Evolutionary conservation across 2,329 filamentous ascomycete genomes (phyloP).

Genomic region (Paradendryphiella salina): DNA sequence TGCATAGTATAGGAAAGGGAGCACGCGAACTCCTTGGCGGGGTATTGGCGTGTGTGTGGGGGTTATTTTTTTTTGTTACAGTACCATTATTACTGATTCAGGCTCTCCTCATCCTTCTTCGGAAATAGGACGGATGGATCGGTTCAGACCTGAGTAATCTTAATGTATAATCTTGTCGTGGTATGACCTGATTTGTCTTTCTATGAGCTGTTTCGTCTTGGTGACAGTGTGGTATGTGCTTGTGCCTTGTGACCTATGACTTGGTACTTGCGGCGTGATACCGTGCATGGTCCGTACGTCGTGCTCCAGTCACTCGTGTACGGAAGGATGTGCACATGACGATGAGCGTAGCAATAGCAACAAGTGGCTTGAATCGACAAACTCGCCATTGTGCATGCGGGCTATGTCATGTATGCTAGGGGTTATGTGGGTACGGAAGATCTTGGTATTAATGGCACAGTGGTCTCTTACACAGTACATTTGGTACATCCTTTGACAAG

Average conservation of each 20-base stretch:
- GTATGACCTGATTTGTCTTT: not conserved
- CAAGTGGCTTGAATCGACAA: slow-evolving; percentile 2
- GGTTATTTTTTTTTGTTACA: too few relatives aligned
- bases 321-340: not conserved
- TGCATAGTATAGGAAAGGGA: slow-evolving; percentile 2
- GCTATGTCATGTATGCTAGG: too few relatives aligned
- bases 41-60: not conserved
- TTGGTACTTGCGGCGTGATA: not conserved
- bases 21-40: slow-evolving; percentile 7
- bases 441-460: too few relatives aligned
- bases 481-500: too few relatives aligned
- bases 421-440: too few relatives aligned
- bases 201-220: too few relatives aligned
- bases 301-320: not conserved
- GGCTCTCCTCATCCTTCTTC: too few relatives aligned
- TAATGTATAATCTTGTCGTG: slow-evolving; percentile 3
- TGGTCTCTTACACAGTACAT: too few relatives aligned
- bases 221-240: not conserved
- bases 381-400: too few relatives aligned
- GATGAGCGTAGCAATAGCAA: not conserved
- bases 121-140: not conserved
- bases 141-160: not conserved
- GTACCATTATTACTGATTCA: not conserved
- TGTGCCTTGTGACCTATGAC: not conserved
- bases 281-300: not conserved